Base-by-base conservation (phyloP, 2,329 filamentous ascomycete genomes). In the Xylariaceae sp. region DNA sequence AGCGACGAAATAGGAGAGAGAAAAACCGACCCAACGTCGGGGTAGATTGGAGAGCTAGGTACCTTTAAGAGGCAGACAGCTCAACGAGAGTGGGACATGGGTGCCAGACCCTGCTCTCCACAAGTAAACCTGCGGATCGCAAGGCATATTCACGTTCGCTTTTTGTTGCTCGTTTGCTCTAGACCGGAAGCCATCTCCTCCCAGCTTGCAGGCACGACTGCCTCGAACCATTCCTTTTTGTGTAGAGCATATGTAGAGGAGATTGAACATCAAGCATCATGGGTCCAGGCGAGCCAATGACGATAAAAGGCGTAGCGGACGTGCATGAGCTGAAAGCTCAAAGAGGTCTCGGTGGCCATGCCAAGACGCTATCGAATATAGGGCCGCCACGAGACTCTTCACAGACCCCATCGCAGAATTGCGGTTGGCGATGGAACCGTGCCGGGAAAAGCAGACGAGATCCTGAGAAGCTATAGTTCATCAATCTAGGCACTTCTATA, bases 281-380 rank as follows among this genome's bases (percentile, higher is more conserved):
- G 47, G 56, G 40, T 46, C 53, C 50, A 42, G 37, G 45, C 20
- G 36, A 50, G 36, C 70, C 68, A 71, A 66, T 66, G 51, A 50
- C 29, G 44, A 46, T 18, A 24, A 30, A n/a, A 46, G 54, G 41
- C 30, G 36, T 42, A 50, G 20, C 30, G 58, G 29, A 56, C 69
- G 66, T 70, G 67, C 71, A 70, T 64, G 60, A 73, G 72, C 71
- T 74, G 72, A 73, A 69, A 56, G 46, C 29, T 33, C 36, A 37
- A 39, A 35, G 53, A 30, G 40, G 37, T 51, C 42, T 59, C 53
- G 46, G 53, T 60, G 55, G 50, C 43, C 40, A 43, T 46, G 66
- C 63, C 62, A 68, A 67, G 64, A 47, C 42, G 46, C 57, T 62
- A 61, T 62, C 42, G 51, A 57, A 36, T 33, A 58, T 60, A 63